These are phyloP conservation scores for Yamadazyma epiphylla DNA, from an alignment of 1,139 yeast genomes.

Conservation along the genomic window DNA sequence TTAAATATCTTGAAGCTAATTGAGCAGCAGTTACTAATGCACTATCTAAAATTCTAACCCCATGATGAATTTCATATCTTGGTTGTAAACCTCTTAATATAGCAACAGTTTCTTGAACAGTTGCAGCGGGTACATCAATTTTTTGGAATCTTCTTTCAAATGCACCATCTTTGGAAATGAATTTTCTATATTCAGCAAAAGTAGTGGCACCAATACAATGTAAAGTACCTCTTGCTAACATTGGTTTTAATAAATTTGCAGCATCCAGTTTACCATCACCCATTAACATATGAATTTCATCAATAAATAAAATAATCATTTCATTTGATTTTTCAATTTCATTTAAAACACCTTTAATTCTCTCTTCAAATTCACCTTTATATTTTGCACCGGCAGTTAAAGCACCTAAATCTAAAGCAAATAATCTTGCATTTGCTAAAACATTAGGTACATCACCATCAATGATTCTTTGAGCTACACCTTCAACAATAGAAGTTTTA, in stretches of 20 bases:
- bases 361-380: constrained; percentile 98
- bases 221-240: constrained; percentile 91
- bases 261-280: constrained; percentile 96
- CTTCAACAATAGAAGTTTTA: constrained; percentile 96
- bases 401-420: constrained; percentile 90
- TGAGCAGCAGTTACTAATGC: constrained; percentile 95
- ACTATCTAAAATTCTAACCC: constrained; percentile 92
- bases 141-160: constrained; percentile 98
- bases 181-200: constrained; percentile 86
- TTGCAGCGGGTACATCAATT: constrained; percentile 92
- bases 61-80: constrained; percentile 96
- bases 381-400: constrained; percentile 98
- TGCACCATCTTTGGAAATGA: constrained; percentile 95
- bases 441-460: constrained; percentile 94
- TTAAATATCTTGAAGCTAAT: constrained; percentile 88
- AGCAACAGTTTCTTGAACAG: constrained; percentile 89
- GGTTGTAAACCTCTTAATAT: constrained; percentile 95
- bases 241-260: constrained; percentile 93
- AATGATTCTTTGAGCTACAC: constrained; percentile 95
- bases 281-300: constrained; percentile 98
- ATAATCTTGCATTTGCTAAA: constrained; percentile 72
- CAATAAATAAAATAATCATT: constrained; percentile 85
- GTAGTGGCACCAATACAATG: constrained; percentile 99
- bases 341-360: constrained; percentile 91
- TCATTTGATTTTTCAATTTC: constrained; percentile 88